phyloP scores from a whole-genome alignment of 768 basidiomycete genomes.

The Suillus brevipes region DNA sequence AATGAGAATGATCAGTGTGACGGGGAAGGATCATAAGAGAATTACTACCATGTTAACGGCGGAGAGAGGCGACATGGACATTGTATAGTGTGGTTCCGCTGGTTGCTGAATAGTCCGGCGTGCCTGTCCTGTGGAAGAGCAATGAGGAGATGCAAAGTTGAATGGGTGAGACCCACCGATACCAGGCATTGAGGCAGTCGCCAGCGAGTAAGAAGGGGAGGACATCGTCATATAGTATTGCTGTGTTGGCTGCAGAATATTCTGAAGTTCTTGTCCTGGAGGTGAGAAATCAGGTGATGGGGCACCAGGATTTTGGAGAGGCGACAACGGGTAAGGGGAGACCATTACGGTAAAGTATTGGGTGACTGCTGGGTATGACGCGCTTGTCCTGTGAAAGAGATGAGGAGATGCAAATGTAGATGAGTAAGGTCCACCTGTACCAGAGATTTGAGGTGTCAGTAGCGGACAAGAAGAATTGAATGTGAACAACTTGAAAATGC shows the following conservation, averaged over 20 bases:
- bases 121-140: background rate
- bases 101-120: background rate
- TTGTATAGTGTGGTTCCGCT: background rate
- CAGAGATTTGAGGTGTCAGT: background rate
- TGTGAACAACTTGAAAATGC: background rate
- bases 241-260: background rate
- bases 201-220: background rate
- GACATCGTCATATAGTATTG: background rate
- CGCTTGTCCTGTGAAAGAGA: background rate
- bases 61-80: too few relatives aligned
- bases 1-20: background rate
- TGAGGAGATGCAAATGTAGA: background rate
- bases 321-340: too few relatives aligned
- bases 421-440: background rate
- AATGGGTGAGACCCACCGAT: background rate
- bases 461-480: background rate
- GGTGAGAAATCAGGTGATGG: too few relatives aligned
- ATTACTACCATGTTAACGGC: background rate
- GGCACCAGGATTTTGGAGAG: too few relatives aligned
- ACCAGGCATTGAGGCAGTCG: background rate
- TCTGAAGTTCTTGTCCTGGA: background rate
- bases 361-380: too few relatives aligned
- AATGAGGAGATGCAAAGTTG: background rate
- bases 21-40: too few relatives aligned
- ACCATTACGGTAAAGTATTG: too few relatives aligned